Conservation (phyloP, 192 early-diverging fungal genomes). For the Chytriomyces sp. region DNA sequence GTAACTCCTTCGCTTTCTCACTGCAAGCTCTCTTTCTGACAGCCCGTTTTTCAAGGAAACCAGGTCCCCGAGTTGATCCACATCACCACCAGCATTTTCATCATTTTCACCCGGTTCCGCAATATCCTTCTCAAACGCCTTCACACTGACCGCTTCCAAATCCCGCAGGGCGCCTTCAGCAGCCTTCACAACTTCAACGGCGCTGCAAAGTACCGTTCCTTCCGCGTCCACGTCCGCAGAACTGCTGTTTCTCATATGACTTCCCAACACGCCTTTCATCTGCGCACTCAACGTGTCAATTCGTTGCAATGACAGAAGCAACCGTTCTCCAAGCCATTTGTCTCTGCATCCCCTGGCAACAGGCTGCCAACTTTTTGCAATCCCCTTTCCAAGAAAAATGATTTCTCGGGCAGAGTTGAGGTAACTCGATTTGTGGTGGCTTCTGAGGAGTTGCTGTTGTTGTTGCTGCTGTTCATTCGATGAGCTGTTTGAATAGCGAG, state of each 20-base stretch:
- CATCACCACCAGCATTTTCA: not conserved
- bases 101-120: not conserved
- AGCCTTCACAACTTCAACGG: conserved; percentile 32
- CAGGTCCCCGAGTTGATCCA: not conserved
- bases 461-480: not conserved
- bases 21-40: not conserved
- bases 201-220: conserved; percentile 33
- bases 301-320: conserved; percentile 23
- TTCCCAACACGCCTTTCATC: conserved; percentile 32
- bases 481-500: not conserved
- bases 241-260: not conserved
- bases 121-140: conserved; percentile 23
- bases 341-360: conserved; percentile 32
- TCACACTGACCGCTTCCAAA: conserved; percentile 38
- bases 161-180: conserved; percentile 30
- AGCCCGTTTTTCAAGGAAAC: not conserved
- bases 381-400: conserved; percentile 33
- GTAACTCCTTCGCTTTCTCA: conserved; percentile 1
- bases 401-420: conserved; percentile 33
- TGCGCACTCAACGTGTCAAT: conserved; percentile 30
- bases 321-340: not conserved
- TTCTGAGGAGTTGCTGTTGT: not conserved
- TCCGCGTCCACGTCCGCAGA: conserved; percentile 32
- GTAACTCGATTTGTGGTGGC: conserved; percentile 22
- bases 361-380: conserved; percentile 35